These are phyloP conservation scores for Apiospora sp. DNA, from an alignment of 2,329 filamentous ascomycete species.

Conservation along the genomic window DNA sequence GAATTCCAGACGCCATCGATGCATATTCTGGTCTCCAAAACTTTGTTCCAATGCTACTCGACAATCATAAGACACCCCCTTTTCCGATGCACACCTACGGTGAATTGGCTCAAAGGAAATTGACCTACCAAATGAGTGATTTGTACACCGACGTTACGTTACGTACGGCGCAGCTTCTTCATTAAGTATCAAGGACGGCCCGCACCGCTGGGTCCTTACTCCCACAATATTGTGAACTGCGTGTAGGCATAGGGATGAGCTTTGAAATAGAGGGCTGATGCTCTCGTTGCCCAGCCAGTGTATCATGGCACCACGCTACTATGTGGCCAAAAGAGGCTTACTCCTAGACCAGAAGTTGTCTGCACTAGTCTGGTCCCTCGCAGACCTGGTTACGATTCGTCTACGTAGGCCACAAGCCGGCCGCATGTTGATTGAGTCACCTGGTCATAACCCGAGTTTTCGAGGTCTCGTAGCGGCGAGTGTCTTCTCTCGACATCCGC, in stretches of 20 bases:
- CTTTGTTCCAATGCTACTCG: no score
- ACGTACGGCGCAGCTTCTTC: conserved; percentile 1
- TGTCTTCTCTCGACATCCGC: background rate
- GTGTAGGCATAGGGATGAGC: background rate
- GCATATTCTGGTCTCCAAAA: background rate
- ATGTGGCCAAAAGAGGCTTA: background rate
- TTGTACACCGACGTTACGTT: conserved; percentile 5
- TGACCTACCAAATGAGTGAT: background rate
- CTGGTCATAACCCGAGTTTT: conserved; percentile 8
- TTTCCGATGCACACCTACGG: background rate
- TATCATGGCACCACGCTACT: background rate
- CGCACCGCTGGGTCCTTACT: background rate
- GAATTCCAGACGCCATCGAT: background rate
- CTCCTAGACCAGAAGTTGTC: no score
- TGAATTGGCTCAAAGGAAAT: background rate
- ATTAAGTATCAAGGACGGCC: background rate
- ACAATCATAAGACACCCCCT: background rate
- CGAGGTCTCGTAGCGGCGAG: background rate
- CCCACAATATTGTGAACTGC: background rate
- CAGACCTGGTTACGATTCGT: background rate
- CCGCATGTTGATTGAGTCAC: conserved; percentile 5
- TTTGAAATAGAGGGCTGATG: background rate
- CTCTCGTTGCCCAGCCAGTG: background rate
- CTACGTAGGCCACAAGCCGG: background rate
- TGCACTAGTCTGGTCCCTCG: background rate